Base-by-base conservation (phyloP, 495 filamentous ascomycete species). In the Extremus antarcticus region DNA sequence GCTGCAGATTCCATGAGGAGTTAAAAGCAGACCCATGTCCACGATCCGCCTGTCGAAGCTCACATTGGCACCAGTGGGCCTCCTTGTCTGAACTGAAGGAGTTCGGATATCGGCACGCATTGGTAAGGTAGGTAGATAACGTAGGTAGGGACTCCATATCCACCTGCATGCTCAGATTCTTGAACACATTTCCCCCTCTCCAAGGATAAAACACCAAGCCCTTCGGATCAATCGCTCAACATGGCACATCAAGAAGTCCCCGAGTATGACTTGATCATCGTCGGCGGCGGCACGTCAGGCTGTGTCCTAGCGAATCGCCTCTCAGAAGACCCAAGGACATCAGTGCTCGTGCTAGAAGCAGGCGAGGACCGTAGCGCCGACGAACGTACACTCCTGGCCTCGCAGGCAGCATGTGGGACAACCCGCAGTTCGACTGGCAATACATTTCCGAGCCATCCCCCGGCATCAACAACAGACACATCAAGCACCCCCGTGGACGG, bases 221-320 rank as follows among this genome's bases (percentile, higher is more conserved):
- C 13, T 35, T 4, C 29, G 29, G 29, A 35, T 35, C 29, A 35
- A 35, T 35, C 29, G 7, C 13, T 35, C 29, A 13, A 35, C 4
- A 35, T 35, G 29, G 29, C 29, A 35, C 29, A 35, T 4, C 29
- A 4, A 7, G 29, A 35, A 35, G 29, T 13, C 29, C 29, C 13
- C 29, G 25, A 56, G 21, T 61, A 59, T 32, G 60, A 65, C 23
- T 35, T 53, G 15, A 48, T 65, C 57, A 63, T 65, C 50, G 38
- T 59, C 22, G 63, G 63, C 41, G 63, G 48, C 2, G 63, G 63
- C 22, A 61, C 61, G 3, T 22, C 53, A 15, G 63, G 63, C 43
- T 45, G 55, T 19, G 49, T 59, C 10, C 45, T 65, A 1, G 63
- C 63, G 1, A 54, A 56, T 24, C 60, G 60, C 20, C 58, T 65